Percentiles rank a stretch among this genome's conserved stretches.
Evolutionary conservation across 75 land plant species (phyloP).

Genomic region (Sequoia sempervirens): DNA sequence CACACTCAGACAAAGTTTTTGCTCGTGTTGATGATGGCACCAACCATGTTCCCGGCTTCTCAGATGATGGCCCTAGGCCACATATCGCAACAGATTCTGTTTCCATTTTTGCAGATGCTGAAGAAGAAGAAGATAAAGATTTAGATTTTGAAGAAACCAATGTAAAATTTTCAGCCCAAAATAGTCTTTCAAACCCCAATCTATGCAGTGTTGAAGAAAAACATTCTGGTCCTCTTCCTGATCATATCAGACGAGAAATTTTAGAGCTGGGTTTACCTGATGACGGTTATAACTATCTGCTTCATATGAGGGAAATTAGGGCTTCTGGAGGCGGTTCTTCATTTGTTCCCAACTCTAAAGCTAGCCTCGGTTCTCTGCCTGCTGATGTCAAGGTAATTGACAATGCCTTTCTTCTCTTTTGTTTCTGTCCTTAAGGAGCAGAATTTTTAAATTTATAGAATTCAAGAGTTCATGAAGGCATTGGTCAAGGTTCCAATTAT

Average conservation of each 20-base stretch:
- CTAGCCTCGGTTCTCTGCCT: constrained; percentile 42
- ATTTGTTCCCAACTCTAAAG: constrained; percentile 48
- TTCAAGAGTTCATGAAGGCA: background rate
- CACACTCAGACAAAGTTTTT: constrained; percentile 57
- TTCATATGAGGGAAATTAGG: constrained; percentile 73
- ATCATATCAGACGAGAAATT: constrained; percentile 72
- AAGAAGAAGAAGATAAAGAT: constrained; percentile 25
- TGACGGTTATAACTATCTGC: constrained; percentile 89
- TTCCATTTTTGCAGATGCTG: constrained; percentile 69
- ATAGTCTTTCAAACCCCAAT: background rate
- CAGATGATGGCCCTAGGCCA: constrained; percentile 19
- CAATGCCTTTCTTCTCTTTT: background rate
- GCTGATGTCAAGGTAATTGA: constrained; percentile 71
- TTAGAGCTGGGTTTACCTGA: constrained; percentile 92
- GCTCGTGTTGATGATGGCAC: constrained; percentile 76
- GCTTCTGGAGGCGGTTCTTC: constrained; percentile 64
- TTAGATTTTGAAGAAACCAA: background rate
- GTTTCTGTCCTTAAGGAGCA: background rate
- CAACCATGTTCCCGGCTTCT: constrained; percentile 24
- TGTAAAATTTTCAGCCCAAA: background rate
- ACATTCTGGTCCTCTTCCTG: constrained; percentile 33
- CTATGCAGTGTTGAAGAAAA: background rate
- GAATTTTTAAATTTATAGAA: background rate
- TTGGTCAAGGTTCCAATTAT: background rate
- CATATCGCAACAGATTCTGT: constrained; percentile 11